Evolutionary conservation across 2,329 filamentous ascomycete species (phyloP).

Genomic region (Neonectria hederae): DNA sequence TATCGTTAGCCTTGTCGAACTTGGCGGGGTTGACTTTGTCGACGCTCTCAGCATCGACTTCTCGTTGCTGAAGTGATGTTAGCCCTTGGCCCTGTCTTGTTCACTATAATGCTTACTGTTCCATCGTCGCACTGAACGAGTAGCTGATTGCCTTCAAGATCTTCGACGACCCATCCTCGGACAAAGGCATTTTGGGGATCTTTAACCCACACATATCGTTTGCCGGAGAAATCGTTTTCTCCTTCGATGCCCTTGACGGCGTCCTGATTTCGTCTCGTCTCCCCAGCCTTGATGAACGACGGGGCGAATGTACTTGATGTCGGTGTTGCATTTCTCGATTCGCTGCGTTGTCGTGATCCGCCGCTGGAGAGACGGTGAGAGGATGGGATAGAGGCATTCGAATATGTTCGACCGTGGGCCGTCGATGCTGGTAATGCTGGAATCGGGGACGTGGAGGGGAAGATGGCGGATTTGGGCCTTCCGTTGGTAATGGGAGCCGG

Average conservation of each 20-base stretch:
- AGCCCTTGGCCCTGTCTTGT: slow-evolving; percentile 17
- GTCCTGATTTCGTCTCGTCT: slow-evolving; percentile 68
- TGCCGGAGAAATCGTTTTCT: slow-evolving; percentile 98
- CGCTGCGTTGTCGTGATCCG: slow-evolving; percentile 51
- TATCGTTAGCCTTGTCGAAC: slow-evolving; percentile 99
- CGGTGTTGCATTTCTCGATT: slow-evolving; percentile 72
- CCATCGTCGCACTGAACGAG: slow-evolving; percentile 95
- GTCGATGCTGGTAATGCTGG: slow-evolving; percentile 52
- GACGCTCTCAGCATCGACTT: slow-evolving; percentile 85
- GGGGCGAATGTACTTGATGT: slow-evolving; percentile 89
- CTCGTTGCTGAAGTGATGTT: slow-evolving; percentile 72
- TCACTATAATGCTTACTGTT: slow-evolving; percentile 65
- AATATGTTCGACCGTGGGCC: slow-evolving; percentile 75
- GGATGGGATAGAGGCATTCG: slow-evolving; percentile 62
- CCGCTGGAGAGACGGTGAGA: slow-evolving; percentile 23
- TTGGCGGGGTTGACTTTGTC: slow-evolving; percentile 99
- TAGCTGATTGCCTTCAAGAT: slow-evolving; percentile 73
- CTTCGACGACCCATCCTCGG: slow-evolving; percentile 90
- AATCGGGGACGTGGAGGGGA: slow-evolving; percentile 67
- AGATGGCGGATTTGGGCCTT: slow-evolving; percentile 80
- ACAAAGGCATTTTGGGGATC: slow-evolving; percentile 89
- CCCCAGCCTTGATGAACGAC: slow-evolving; percentile 92
- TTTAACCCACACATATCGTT: slow-evolving; percentile 96
- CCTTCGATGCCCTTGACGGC: slow-evolving; percentile 82
- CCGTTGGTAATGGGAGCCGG: slow-evolving; percentile 62